phyloP scores from a whole-genome alignment of 2,329 filamentous ascomycete genomes.

The Nakataea oryzae region DNA sequence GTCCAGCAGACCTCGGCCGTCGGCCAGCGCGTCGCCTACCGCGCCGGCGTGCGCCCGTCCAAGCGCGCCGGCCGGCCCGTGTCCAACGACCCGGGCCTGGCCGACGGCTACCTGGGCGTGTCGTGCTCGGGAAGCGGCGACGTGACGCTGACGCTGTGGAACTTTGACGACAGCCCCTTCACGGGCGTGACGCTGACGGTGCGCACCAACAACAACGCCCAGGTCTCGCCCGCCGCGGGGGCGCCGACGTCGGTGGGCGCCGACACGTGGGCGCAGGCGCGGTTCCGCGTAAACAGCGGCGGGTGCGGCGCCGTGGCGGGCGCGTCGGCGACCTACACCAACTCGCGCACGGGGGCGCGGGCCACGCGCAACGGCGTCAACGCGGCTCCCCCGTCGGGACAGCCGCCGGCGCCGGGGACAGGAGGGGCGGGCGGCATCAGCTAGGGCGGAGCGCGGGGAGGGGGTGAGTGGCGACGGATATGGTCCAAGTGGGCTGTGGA shows the following conservation, averaged over 20 bases:
- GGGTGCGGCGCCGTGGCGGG: neutral
- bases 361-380: neutral
- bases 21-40: constrained; percentile 1
- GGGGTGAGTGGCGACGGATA: no score
- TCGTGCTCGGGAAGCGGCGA: neutral
- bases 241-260: neutral
- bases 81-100: constrained; percentile 1
- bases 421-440: neutral
- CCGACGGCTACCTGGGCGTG: neutral
- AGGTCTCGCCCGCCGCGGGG: neutral
- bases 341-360: neutral
- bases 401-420: neutral
- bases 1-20: neutral
- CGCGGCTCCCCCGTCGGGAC: neutral
- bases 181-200: neutral
- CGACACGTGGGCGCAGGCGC: neutral
- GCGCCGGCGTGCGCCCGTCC: constrained; percentile 3
- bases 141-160: neutral
- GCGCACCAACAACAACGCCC: neutral
- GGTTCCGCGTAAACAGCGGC: neutral
- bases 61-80: constrained; percentile 1
- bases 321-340: neutral
- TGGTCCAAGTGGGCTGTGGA: no score
- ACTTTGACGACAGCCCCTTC: neutral
- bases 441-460: neutral